Evolutionary conservation across 768 basidiomycete species (phyloP), one percentile per base, ranked within the genome.

Genomic region (Russula lepida): DNA sequence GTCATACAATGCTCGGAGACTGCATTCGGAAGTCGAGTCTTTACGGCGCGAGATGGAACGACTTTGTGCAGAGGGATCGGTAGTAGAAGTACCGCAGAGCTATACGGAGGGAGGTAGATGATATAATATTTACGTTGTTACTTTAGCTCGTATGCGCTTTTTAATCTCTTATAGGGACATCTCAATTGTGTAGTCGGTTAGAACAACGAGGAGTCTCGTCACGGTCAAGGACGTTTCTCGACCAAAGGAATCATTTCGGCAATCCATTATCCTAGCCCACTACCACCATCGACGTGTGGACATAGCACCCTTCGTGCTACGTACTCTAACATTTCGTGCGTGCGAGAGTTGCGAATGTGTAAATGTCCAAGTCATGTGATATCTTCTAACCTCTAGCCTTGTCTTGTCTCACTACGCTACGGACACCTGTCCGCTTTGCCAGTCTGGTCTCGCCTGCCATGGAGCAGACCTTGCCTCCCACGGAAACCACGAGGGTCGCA

Each of bases 1-100:
- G 27, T 23, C 15, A 19, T 28, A 48, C 9, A 48, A 55, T 0
- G 13, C 54, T 17, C 52, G 21, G 27, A 37, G 58, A 51, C 50
- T 60, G 17, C 48, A 54, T 15, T 54, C 54, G 23, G 73, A 72
- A 60, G 71, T 72, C 17, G 70, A 70, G 61, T 66, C 68, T 46
- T 50, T 71, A 53, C 67, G 69, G 21, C 62, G 66, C 13, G 67
- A 65, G 19, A 69, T 71, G 68, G 59, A 70, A 54, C 56, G 64
- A 54, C 51, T 72, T 25, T 68, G 65, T n/a, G 54, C 47, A 13
- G 69, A 70, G 28, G 35, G 69, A 46, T 17, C 62, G 25, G 67
- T 68, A 54, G 61, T 2, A 4, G 43, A 21, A 21, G n/a, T 68
- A 27, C 70, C 69, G 4, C 71, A 70, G 1, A 63, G 52, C 19